Evolutionary conservation across 805 yeast genomes (phyloP).

Genomic region (Teunomyces stri): DNA sequence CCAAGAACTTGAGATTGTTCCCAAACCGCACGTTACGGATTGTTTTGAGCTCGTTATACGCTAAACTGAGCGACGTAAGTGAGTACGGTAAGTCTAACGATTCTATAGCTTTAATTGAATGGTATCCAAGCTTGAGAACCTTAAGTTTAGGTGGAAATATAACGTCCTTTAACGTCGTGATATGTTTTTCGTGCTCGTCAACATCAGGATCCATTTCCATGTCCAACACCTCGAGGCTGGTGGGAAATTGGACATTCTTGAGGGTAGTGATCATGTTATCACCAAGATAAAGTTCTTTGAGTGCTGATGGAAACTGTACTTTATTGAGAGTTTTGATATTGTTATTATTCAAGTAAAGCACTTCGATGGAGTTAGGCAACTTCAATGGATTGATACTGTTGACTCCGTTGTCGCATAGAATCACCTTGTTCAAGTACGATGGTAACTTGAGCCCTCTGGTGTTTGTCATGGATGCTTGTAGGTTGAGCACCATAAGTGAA

Average conservation of each 20-base stretch:
- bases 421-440: slow-evolving; percentile 25
- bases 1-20: slow-evolving; percentile 29
- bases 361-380: slow-evolving; percentile 39
- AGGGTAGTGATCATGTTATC: slow-evolving; percentile 44
- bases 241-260: slow-evolving; percentile 42
- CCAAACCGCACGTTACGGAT: slow-evolving; percentile 39
- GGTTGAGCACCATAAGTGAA: slow-evolving; percentile 30
- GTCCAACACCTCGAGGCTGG: slow-evolving; percentile 37
- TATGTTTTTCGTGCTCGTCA: slow-evolving; percentile 41
- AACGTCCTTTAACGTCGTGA: slow-evolving; percentile 42
- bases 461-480: slow-evolving; percentile 45
- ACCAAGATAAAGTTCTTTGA: slow-evolving; percentile 38
- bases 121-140: slow-evolving; percentile 38
- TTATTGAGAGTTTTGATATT: slow-evolving; percentile 45
- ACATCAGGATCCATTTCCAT: slow-evolving; percentile 41
- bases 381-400: slow-evolving; percentile 45
- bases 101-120: slow-evolving; percentile 38
- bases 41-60: slow-evolving; percentile 38
- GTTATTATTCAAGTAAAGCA: slow-evolving; percentile 35
- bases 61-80: slow-evolving; percentile 31
- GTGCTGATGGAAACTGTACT: slow-evolving; percentile 36
- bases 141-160: slow-evolving; percentile 34
- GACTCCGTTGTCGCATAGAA: slow-evolving; percentile 39
- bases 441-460: slow-evolving; percentile 44
- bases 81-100: slow-evolving; percentile 36